These are phyloP conservation scores for Trichoderma guizhouense DNA, from an alignment of 2,329 filamentous ascomycete species.

Conservation along the genomic window DNA sequence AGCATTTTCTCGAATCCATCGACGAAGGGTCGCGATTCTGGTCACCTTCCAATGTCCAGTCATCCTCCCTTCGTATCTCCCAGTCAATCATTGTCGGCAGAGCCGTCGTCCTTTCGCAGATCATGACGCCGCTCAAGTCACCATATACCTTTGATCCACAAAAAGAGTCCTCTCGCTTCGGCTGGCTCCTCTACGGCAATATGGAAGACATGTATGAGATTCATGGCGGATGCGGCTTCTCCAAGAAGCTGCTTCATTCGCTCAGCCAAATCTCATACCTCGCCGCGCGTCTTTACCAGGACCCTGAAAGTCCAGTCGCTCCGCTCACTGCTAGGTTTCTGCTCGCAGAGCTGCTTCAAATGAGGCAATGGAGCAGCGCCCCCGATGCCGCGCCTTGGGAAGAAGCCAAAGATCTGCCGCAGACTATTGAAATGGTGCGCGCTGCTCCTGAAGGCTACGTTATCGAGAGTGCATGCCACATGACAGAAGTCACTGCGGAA, in stretches of 20 bases:
- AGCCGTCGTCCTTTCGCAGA: conserved; percentile 38
- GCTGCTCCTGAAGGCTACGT: conserved; percentile 23
- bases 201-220: conserved; percentile 36
- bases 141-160: conserved; percentile 29
- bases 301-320: conserved; percentile 31
- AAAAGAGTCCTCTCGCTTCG: conserved; percentile 33
- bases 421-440: conserved; percentile 32
- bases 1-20: conserved; percentile 34
- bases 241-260: conserved; percentile 37
- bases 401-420: conserved; percentile 10
- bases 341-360: conserved; percentile 27
- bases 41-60: conserved; percentile 33
- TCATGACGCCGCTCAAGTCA: conserved; percentile 34
- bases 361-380: conserved; percentile 38
- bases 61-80: conserved; percentile 34
- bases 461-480: conserved; percentile 30
- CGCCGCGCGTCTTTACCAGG: conserved; percentile 34
- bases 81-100: conserved; percentile 41
- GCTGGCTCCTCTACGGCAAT: conserved; percentile 39
- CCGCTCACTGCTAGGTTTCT: conserved; percentile 32
- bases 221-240: conserved; percentile 42
- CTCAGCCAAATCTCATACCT: conserved; percentile 39
- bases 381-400: conserved; percentile 25
- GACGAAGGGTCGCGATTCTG: conserved; percentile 38
- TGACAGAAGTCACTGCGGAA: conserved; percentile 42